Percentiles rank a stretch among this genome's conserved stretches.
Conservation (phyloP, 352 stramenopile species). For the Phytophthora hybrid region DNA sequence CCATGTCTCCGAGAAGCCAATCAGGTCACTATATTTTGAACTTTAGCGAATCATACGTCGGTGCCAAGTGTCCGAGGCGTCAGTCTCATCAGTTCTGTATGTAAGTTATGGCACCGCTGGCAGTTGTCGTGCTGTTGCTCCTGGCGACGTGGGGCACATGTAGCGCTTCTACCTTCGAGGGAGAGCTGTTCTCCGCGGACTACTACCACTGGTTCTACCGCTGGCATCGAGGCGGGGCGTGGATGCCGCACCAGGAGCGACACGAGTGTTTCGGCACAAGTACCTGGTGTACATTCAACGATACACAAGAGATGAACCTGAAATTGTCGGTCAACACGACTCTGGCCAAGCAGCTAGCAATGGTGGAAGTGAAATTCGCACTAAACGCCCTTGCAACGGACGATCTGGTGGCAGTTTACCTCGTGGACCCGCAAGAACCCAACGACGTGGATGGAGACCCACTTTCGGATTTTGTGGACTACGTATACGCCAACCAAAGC, state of each 20-base stretch:
- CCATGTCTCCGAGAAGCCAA: no score
- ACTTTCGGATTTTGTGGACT: slow-evolving; percentile 36
- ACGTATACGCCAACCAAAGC: slow-evolving; percentile 31
- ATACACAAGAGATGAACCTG: slow-evolving; percentile 16
- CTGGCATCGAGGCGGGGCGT: slow-evolving; percentile 35
- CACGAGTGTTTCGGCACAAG: slow-evolving; percentile 30
- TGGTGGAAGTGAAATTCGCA: slow-evolving; percentile 29
- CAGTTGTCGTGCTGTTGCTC: background rate
- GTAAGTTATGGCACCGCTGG: background rate
- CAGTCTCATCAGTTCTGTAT: background rate
- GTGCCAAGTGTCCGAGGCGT: background rate
- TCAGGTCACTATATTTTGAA: no score
- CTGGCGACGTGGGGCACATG: background rate
- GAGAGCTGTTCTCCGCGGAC: slow-evolving; percentile 24
- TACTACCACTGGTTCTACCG: slow-evolving; percentile 40
- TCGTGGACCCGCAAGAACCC: slow-evolving; percentile 30
- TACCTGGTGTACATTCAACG: slow-evolving; percentile 27
- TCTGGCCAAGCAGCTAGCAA: slow-evolving; percentile 18
- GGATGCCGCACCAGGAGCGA: slow-evolving; percentile 28
- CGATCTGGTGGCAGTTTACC: slow-evolving; percentile 35
- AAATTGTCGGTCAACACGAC: slow-evolving; percentile 38
- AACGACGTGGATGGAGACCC: slow-evolving; percentile 22
- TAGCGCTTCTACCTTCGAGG: slow-evolving; percentile 17
- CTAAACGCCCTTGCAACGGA: slow-evolving; percentile 12
- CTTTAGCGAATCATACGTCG: background rate